Conservation (phyloP, 768 basidiomycete species). For the Stropharia rugosoannulata region DNA sequence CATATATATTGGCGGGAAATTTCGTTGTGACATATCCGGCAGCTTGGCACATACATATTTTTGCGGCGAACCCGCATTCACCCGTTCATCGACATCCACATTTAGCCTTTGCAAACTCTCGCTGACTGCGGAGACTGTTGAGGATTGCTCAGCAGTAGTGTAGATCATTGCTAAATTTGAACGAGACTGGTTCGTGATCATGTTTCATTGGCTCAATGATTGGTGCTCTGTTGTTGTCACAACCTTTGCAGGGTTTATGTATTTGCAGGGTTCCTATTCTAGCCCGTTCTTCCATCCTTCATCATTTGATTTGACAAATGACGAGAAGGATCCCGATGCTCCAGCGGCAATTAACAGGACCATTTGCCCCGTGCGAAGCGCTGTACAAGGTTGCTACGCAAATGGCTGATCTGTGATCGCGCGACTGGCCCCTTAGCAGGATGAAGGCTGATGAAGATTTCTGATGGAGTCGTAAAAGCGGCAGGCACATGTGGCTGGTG, state of each 20-base stretch:
- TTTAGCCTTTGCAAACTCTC: slow-evolving; percentile 6
- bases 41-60: background rate
- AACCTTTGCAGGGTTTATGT: slow-evolving; percentile 10
- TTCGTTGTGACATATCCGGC: slow-evolving; percentile 1
- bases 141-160: slow-evolving; percentile 16
- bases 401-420: slow-evolving; percentile 8
- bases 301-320: slow-evolving; percentile 16
- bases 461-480: background rate
- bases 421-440: background rate
- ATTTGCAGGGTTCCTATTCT: slow-evolving; percentile 4
- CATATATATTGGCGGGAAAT: slow-evolving; percentile 9
- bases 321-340: slow-evolving; percentile 6
- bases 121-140: slow-evolving; percentile 17
- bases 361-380: slow-evolving; percentile 17
- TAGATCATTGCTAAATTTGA: slow-evolving; percentile 22
- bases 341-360: slow-evolving; percentile 19
- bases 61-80: slow-evolving; percentile 14
- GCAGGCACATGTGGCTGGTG: background rate
- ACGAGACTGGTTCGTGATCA: slow-evolving; percentile 13
- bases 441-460: background rate
- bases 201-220: slow-evolving; percentile 11
- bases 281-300: slow-evolving; percentile 1
- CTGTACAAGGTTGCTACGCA: slow-evolving; percentile 18
- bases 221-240: slow-evolving; percentile 16
- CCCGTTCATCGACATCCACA: slow-evolving; percentile 16